phyloP scores from a whole-genome alignment of 371 early-diverging fungal genomes.

The Nematocida sp. region DNA sequence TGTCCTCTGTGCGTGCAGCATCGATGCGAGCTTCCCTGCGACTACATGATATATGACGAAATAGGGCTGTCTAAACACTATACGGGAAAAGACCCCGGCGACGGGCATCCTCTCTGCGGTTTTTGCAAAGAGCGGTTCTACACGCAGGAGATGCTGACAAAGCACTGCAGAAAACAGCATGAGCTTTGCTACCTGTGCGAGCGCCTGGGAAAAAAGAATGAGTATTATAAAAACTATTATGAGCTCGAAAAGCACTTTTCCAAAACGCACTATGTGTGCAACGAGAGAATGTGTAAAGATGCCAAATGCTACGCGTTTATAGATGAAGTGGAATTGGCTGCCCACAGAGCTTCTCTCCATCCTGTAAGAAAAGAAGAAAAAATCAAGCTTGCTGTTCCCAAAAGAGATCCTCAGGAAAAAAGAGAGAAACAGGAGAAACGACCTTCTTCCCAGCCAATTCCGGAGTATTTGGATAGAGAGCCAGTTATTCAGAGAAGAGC shows the following conservation, averaged over 20 bases:
- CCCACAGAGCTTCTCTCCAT: slow-evolving; percentile 56
- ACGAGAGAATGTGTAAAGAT: slow-evolving; percentile 53
- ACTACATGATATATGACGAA: slow-evolving; percentile 54
- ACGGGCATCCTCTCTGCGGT: slow-evolving; percentile 63
- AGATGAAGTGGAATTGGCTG: slow-evolving; percentile 64
- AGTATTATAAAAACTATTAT: slow-evolving; percentile 61
- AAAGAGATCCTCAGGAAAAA: neutral
- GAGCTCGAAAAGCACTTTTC: slow-evolving; percentile 65
- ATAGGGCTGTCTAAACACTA: slow-evolving; percentile 55
- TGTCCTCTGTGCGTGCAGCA: slow-evolving; percentile 61
- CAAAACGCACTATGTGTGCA: slow-evolving; percentile 64
- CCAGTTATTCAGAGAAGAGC: slow-evolving; percentile 28
- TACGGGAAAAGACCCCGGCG: slow-evolving; percentile 51
- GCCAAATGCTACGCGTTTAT: slow-evolving; percentile 64
- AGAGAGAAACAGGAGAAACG: neutral
- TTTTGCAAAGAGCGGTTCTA: slow-evolving; percentile 64
- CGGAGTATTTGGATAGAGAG: slow-evolving; percentile 56
- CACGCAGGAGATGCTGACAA: slow-evolving; percentile 52
- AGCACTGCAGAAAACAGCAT: slow-evolving; percentile 62
- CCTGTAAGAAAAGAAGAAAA: slow-evolving; percentile 4
- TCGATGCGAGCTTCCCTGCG: slow-evolving; percentile 61
- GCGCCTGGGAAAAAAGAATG: slow-evolving; percentile 55
- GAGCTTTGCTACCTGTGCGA: slow-evolving; percentile 65
- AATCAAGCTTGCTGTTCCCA: slow-evolving; percentile 22
- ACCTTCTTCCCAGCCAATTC: slow-evolving; percentile 17